Evolutionary conservation across 2,329 filamentous ascomycete genomes (phyloP), one percentile per base, ranked within the genome.

Genomic region (Tolypocladium ophioglossoides): DNA sequence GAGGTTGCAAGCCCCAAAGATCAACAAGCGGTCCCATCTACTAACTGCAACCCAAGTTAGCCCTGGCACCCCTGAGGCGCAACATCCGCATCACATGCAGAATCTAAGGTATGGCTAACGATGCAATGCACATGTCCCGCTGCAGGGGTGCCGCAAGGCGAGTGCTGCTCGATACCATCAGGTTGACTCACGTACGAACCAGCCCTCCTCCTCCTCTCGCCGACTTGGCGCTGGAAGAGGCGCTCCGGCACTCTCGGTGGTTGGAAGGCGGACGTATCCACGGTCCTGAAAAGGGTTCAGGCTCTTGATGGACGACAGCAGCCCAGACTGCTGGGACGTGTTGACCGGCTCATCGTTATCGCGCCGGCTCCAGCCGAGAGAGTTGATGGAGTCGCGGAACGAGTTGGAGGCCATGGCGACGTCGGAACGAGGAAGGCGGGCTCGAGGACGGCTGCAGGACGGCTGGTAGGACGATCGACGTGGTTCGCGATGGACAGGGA

Each of bases 371-470:
- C 94, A 97, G 57, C 94, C 94, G 65, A 97, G 74, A 56, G 90
- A 94, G 77, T 89, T 95, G 78, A 97, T 91, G 24, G 89, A 95
- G 72, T 96, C 90, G 68, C 91, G 84, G 72, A 99, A 97, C 49
- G 89, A 89, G 62, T 84, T 78, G 61, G 91, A 92, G 57, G 91
- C 87, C 91, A 96, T 96, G 58, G 54, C 54, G 40, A 27, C 30
- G n/a, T 24, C 34, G 46, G 9, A n/a, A 41, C 34, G 34, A 27
- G 41, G 40, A 39, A 39, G 32, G 37, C 27, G 38, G 50, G 38
- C 5, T 32, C 51, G 39, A 41, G 24, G n/a, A 35, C 40, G 35
- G 20, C 50, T 49, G 49, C 14, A 14, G 46, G 30, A 34, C 52
- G 46, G 35, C 34, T 34, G 47, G 34, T 53, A 44, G 57, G 63